These are phyloP conservation scores for Blastocystis hominis DNA, from an alignment of 352 stramenopile genomes.

Conservation along the genomic window DNA sequence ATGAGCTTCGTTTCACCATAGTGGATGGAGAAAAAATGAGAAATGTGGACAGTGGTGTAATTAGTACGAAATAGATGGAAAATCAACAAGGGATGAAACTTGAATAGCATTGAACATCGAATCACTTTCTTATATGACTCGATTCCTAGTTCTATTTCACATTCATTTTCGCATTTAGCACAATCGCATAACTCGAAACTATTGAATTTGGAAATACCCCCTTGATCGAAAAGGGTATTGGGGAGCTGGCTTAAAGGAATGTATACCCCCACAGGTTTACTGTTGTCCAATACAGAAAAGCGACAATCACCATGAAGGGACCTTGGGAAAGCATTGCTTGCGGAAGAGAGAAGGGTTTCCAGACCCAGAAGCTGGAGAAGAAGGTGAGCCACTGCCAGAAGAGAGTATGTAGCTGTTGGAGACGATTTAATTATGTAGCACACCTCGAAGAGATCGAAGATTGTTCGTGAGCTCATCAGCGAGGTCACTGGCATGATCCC, in stretches of 20 bases:
- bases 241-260: not conserved
- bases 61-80: not conserved
- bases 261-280: not conserved
- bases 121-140: not conserved
- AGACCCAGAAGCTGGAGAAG: constrained; percentile 50
- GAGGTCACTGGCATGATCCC: constrained; percentile 32
- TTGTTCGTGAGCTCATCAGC: constrained; percentile 32
- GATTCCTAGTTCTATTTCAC: not conserved
- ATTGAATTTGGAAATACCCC: not conserved
- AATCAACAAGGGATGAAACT: no score
- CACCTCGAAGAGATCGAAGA: constrained; percentile 37
- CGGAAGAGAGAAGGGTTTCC: constrained; percentile 43
- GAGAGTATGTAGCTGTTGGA: not conserved
- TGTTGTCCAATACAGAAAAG: not conserved
- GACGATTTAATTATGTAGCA: not conserved
- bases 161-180: not conserved
- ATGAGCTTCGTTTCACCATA: not conserved
- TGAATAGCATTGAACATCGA: no score
- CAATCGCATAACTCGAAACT: not conserved
- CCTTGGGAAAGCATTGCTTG: constrained; percentile 56
- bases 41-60: not conserved
- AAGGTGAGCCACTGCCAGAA: not conserved
- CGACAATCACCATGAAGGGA: constrained; percentile 57
- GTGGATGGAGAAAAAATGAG: not conserved
- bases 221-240: not conserved